Conservation (phyloP, 192 early-diverging fungal genomes). For the Backusella tarrabulga region DNA sequence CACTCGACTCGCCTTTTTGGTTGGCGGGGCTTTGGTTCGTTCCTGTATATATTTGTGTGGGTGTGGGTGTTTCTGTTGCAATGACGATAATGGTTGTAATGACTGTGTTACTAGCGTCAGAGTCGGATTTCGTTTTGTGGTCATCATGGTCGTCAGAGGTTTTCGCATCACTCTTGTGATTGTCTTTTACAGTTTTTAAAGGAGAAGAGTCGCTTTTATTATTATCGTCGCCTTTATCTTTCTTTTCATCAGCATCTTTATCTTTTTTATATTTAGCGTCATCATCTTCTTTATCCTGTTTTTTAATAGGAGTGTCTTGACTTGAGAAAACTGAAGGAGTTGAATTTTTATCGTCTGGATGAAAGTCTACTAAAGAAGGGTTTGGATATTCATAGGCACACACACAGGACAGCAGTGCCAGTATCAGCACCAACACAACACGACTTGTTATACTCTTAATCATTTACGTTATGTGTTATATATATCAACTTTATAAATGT, state of each 20-base stretch:
- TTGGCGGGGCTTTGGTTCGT: background rate
- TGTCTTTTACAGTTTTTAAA: background rate
- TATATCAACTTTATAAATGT: background rate
- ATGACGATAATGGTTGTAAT: constrained; percentile 11
- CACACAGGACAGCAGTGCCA: background rate
- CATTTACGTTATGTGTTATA: background rate
- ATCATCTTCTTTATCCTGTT: background rate
- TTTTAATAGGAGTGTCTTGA: background rate
- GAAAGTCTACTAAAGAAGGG: background rate
- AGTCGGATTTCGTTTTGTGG: background rate
- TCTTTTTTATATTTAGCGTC: background rate
- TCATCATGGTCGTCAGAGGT: constrained; percentile 7
- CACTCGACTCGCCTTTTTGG: constrained; percentile 6
- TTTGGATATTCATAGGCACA: background rate
- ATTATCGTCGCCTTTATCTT: background rate
- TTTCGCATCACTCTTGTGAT: background rate
- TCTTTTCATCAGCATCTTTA: background rate
- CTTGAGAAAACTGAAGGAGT: background rate
- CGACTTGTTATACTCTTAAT: background rate
- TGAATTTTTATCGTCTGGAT: background rate
- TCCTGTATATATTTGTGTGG: background rate
- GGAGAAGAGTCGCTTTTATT: background rate
- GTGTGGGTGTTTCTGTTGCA: constrained; percentile 5
- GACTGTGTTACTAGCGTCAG: constrained; percentile 6
- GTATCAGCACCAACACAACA: background rate